These are phyloP conservation scores for Aspergillus fumigatiaffinis DNA, from an alignment of 2,329 filamentous ascomycete genomes.

Conservation along the genomic window DNA sequence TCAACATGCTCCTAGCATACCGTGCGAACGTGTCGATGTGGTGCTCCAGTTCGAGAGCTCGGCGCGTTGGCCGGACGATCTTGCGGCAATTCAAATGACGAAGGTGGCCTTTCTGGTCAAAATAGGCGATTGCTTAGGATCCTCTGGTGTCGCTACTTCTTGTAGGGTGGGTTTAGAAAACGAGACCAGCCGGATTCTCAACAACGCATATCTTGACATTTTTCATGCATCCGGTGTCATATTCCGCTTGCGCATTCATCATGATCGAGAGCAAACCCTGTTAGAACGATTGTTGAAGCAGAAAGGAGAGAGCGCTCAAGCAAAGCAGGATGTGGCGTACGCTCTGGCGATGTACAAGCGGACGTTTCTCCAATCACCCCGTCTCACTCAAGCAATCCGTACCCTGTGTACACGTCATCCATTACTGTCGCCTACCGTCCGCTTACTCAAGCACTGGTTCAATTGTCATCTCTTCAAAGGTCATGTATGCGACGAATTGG, in stretches of 20 bases:
- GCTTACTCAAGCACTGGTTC: conserved; percentile 88
- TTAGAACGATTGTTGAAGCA: conserved; percentile 76
- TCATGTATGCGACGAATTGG: conserved; percentile 73
- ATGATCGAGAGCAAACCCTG: conserved; percentile 78
- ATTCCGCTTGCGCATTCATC: conserved; percentile 83
- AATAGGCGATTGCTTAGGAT: conserved; percentile 68
- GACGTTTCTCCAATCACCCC: conserved; percentile 66
- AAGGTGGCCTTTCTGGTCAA: conserved; percentile 83
- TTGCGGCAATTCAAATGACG: conserved; percentile 85
- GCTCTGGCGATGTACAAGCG: conserved; percentile 69
- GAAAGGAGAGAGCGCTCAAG: conserved; percentile 61
- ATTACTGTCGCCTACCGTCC: conserved; percentile 74
- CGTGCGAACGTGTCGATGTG: conserved; percentile 62
- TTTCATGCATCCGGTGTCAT: conserved; percentile 65
- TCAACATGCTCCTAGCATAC: conserved; percentile 20
- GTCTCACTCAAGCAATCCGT: conserved; percentile 76
- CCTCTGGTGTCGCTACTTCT: conserved; percentile 56
- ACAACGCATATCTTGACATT: conserved; percentile 79
- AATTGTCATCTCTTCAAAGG: conserved; percentile 71
- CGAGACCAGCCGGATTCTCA: conserved; percentile 62
- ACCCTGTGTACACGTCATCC: conserved; percentile 77
- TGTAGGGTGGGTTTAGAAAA: conserved; percentile 80
- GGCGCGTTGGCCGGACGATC: conserved; percentile 86
- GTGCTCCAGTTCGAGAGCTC: conserved; percentile 91
- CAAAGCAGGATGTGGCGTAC: conserved; percentile 65